These are phyloP conservation scores for Fusarium sublunatum DNA, from an alignment of 2,329 filamentous ascomycete genomes.

Conservation along the genomic window DNA sequence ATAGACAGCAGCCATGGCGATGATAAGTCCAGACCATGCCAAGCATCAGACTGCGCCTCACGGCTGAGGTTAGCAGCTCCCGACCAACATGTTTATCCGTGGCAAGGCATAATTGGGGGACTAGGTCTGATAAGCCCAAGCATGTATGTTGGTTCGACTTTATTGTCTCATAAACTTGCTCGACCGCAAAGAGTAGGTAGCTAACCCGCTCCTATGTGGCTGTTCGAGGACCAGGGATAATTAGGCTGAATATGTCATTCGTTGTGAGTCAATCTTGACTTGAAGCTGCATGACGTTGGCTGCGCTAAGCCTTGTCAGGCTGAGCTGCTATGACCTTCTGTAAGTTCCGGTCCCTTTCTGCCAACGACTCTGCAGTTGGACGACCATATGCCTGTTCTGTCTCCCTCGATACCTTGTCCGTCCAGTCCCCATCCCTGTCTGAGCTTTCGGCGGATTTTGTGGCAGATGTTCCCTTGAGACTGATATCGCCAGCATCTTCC, in stretches of 20 bases:
- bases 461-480: conserved; percentile 12
- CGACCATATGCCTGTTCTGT: conserved; percentile 26
- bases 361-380: conserved; percentile 14
- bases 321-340: conserved; percentile 30
- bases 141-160: neutral
- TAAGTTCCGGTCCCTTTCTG: conserved; percentile 25
- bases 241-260: neutral
- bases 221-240: neutral
- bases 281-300: neutral
- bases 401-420: conserved; percentile 19
- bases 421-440: conserved; percentile 12
- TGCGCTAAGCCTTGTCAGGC: conserved; percentile 5
- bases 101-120: too few relatives aligned
- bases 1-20: too few relatives aligned
- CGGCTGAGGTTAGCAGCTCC: too few relatives aligned
- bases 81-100: too few relatives aligned
- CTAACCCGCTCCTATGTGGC: neutral
- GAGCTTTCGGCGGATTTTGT: neutral
- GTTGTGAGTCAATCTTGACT: neutral
- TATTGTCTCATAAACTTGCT: neutral
- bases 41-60: too few relatives aligned
- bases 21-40: too few relatives aligned
- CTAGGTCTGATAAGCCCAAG: too few relatives aligned
- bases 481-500: conserved; percentile 25
- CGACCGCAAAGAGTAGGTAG: neutral